Evolutionary conservation across 495 filamentous ascomycete genomes (phyloP).

Genomic region (Monascus purpureus): DNA sequence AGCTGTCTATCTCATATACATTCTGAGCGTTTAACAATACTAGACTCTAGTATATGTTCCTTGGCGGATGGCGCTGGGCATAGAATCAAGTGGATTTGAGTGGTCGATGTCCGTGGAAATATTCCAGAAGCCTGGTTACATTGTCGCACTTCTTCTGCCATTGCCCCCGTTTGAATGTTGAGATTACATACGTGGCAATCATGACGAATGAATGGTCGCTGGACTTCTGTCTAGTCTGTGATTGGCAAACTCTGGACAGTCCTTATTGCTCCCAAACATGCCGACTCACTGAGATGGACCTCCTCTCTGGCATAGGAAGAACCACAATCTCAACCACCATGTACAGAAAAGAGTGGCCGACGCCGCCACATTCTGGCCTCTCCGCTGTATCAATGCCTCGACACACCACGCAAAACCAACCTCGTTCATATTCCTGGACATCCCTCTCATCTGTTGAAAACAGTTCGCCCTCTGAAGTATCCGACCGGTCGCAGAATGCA

Average conservation of each 20-base stretch:
- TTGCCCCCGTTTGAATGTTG: not conserved
- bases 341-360: slow-evolving; percentile 5
- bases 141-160: too few relatives aligned
- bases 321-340: slow-evolving; percentile 29
- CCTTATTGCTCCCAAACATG: slow-evolving; percentile 91
- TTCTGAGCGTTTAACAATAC: too few relatives aligned
- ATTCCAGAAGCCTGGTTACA: too few relatives aligned
- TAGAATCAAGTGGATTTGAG: too few relatives aligned
- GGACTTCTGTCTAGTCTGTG: slow-evolving; percentile 91
- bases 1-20: too few relatives aligned
- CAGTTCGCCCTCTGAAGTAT: slow-evolving; percentile 44
- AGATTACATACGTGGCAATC: slow-evolving; percentile 20
- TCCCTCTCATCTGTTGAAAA: slow-evolving; percentile 70
- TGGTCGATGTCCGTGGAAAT: too few relatives aligned
- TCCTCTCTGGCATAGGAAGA: slow-evolving; percentile 24
- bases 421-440: slow-evolving; percentile 72
- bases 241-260: slow-evolving; percentile 64
- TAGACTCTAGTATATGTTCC: too few relatives aligned
- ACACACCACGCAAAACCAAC: slow-evolving; percentile 38
- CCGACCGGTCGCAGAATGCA: slow-evolving; percentile 64
- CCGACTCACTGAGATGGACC: slow-evolving; percentile 75
- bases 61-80: too few relatives aligned
- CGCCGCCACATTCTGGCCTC: slow-evolving; percentile 7
- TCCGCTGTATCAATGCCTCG: slow-evolving; percentile 18
- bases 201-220: slow-evolving; percentile 76